A percentile compares a stretch with the other conserved stretches of the same genome.
Conservation (phyloP, 2,329 filamentous ascomycete genomes). For the Colletotrichum abscissum region DNA sequence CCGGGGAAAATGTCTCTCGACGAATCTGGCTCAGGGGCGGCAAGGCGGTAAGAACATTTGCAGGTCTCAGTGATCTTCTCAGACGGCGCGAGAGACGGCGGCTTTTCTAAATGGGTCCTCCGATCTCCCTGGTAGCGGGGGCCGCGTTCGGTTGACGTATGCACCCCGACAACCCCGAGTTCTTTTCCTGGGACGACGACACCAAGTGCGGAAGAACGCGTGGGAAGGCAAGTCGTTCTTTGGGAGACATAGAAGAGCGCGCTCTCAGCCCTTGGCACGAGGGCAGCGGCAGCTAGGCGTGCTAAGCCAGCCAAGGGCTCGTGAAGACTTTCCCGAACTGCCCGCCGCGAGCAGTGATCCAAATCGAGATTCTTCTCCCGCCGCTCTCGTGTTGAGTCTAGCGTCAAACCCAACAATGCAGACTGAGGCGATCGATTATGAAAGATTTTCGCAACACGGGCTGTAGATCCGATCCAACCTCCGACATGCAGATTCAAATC, state of each 20-base stretch:
- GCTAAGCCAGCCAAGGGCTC: neutral
- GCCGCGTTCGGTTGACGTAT: conserved; percentile 25
- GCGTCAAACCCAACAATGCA: conserved; percentile 18
- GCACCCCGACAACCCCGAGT: neutral
- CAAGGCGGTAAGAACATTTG: neutral
- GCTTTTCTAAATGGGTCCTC: conserved; percentile 13
- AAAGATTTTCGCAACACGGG: conserved; percentile 3
- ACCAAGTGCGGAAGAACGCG: conserved; percentile 5
- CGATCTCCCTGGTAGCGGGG: conserved; percentile 7
- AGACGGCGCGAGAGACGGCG: conserved; percentile 26
- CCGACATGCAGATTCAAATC: neutral
- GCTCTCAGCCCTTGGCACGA: conserved; percentile 18
- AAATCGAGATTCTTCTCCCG: conserved; percentile 13
- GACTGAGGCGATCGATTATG: conserved; percentile 6
- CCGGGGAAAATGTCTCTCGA: neutral
- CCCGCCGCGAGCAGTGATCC: neutral
- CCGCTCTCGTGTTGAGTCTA: conserved; percentile 28
- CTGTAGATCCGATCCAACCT: conserved; percentile 23
- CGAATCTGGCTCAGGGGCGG: conserved; percentile 26
- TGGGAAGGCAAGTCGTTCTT: neutral
- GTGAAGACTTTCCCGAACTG: neutral
- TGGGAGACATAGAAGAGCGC: neutral
- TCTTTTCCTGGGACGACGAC: neutral
- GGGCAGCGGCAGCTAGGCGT: conserved; percentile 23
- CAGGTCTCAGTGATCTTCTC: conserved; percentile 23